Evolutionary conservation across 176 grass and related monocot species (phyloP), one percentile per base, ranked within the genome.

Genomic region (Rhynchospora tenuis): DNA sequence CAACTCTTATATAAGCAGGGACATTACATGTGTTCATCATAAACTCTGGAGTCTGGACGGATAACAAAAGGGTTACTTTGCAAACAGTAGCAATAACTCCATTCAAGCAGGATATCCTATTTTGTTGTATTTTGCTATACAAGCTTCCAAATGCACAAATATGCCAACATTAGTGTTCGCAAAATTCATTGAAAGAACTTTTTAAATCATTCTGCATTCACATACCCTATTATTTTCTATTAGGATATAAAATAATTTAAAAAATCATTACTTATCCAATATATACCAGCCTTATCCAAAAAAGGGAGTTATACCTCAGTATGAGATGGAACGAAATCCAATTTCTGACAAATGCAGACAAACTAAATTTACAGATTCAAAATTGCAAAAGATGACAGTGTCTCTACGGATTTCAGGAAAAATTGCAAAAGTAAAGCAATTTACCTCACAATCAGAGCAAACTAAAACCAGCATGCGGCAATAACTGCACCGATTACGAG

Each of bases 381-480:
- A 61, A 45, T 2, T 45, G 52, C 57, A 81, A 81, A 81, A 64
- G 38, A 42, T 24, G 51, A 74, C 1, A 55, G 0, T 6, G n/a
- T 73, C 62, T 64, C 44, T 63, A 19, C 20, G 59, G 7, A 31
- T 79, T 87, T 52, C 42, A 88, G 10, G 63, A 84, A 57, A 48
- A 78, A 65, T 31, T 29, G 59, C 73, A n/a, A 54, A 47, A 55
- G 59, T 62, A 57, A 16, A 11, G 14, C 17, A 71, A 45, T 54
- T 45, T 71, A 73, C 62, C 22, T 52, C 12, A 47, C 22, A 60
- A 45, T 26, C 26, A 13, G 44, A 27, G 68, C 96, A 99, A 27
- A 93, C 88, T 86, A 99, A 83, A 73, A 93, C 91, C 65, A 95
- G 80, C 91, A 95, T 99, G 75, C 96, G 89, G 55, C 96, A 95